Evolutionary conservation across 495 filamentous ascomycete genomes (phyloP), one percentile per base, ranked within the genome.

Genomic region (Neurospora terricola): DNA sequence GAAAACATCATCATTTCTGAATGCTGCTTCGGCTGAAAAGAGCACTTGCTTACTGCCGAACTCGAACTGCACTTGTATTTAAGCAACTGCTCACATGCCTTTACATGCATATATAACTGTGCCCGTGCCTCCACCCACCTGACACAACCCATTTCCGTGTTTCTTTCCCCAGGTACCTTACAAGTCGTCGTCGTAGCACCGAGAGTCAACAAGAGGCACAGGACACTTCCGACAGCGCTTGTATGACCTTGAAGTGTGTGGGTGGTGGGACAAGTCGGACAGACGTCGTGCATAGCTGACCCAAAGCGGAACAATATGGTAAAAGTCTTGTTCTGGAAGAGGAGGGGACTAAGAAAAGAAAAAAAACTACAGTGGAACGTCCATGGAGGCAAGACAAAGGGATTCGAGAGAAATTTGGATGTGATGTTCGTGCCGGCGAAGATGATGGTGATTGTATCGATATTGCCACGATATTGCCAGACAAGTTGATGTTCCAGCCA

Each of bases 251-350:
- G 1, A 62, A 30, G 5, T 34, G 54, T 18, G 54, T 34, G 27
- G 23, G 14, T 30, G 23, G 54, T 62, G 23, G 45, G 54, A 62
- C 54, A 62, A 62, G 54, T 30, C 27, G 54, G 14, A 62, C 54
- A 34, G 54, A 62, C 54, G 54, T 34, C 12, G 54, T 62, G 54
- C 54, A 34, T 34, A 62, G 54, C 54, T 62, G 54, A 62, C 54
- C 54, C 27, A 34, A 62, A 62, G 14, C 54, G 27, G 27, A 62
- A 62, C 54, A 14, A 54, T 5, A 16, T 27, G 18, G 7, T 6
- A 21, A 10, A 59, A 27, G 48, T 59, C 48, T 27, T 27, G 9
- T 27, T 27, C 21, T 23, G 10, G 48, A 59, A 23, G 42, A n/a
- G 7, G 16, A n/a, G 5, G 16, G 2, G 16, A 0, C 16, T 7